phyloP scores from a whole-genome alignment of 2,329 filamentous ascomycete genomes.

The Albifimbria verrucaria region DNA sequence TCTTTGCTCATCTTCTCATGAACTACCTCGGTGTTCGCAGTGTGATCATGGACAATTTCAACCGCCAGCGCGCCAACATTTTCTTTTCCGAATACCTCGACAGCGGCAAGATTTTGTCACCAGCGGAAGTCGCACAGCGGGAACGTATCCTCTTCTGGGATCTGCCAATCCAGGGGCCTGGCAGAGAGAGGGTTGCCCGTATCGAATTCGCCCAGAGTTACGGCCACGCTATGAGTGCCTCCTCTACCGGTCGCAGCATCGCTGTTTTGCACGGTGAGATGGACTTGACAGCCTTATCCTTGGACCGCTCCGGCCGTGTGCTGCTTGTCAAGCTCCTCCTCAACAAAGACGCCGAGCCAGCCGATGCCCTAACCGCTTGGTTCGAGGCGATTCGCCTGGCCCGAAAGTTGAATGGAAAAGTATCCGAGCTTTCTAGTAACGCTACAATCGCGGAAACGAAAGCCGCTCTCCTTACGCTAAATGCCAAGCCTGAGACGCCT shows the following conservation, averaged over 20 bases:
- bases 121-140: slow-evolving; percentile 59
- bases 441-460: too few relatives aligned
- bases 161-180: slow-evolving; percentile 24
- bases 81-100: slow-evolving; percentile 60
- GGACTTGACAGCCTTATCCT: slow-evolving; percentile 1
- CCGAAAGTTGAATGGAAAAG: not conserved
- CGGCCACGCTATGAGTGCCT: slow-evolving; percentile 27
- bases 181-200: slow-evolving; percentile 21
- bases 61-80: slow-evolving; percentile 81
- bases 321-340: slow-evolving; percentile 32
- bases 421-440: not conserved
- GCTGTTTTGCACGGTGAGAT: slow-evolving; percentile 24
- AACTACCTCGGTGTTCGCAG: slow-evolving; percentile 84
- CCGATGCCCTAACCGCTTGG: not conserved
- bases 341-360: not conserved
- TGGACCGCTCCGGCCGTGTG: slow-evolving; percentile 13
- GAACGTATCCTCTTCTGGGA: slow-evolving; percentile 60
- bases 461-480: too few relatives aligned
- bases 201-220: slow-evolving; percentile 43
- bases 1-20: slow-evolving; percentile 73
- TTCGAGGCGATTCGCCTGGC: not conserved
- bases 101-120: slow-evolving; percentile 53
- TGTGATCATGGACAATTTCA: slow-evolving; percentile 80
- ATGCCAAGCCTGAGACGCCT: not conserved
- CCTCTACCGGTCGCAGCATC: slow-evolving; percentile 12